A percentile compares a stretch with the other conserved stretches of the same genome.
Conservation (phyloP, 2,329 filamentous ascomycete genomes). For the Botryotinia narcissicola region DNA sequence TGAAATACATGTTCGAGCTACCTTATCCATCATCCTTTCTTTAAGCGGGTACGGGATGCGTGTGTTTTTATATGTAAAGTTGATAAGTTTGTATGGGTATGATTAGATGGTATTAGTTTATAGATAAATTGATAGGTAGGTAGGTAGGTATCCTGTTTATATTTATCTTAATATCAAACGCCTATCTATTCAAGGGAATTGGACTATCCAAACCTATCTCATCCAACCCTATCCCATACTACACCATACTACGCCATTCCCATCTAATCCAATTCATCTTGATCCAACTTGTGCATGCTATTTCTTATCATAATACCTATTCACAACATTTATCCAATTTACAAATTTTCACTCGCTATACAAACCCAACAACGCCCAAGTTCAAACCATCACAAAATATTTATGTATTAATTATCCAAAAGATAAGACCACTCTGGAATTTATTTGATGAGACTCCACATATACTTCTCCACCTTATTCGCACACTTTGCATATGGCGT, state of each 20-base stretch:
- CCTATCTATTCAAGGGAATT: neutral
- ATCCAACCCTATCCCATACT: neutral
- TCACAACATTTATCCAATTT: neutral
- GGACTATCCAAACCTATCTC: neutral
- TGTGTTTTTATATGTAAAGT: too few species aligned
- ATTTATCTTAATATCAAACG: neutral
- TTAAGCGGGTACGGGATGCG: too few species aligned
- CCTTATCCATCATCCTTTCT: too few species aligned
- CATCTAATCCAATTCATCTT: too few species aligned
- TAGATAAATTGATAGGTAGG: neutral
- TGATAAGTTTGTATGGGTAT: neutral
- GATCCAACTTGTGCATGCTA: neutral
- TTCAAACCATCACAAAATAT: neutral
- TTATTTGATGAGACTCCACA: constrained; percentile 90
- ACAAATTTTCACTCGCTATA: neutral
- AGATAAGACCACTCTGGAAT: constrained; percentile 83
- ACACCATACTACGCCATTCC: too few species aligned
- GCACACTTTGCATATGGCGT: constrained; percentile 95
- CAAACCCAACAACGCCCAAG: neutral
- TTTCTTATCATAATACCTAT: neutral
- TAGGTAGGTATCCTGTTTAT: neutral
- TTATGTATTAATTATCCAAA: constrained; percentile 29
- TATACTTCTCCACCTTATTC: constrained; percentile 87
- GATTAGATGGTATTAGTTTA: neutral
- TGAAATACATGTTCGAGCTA: too few species aligned